phyloP scores from a whole-genome alignment of 1,284 basidiomycete genomes.

The Flammula alnicola region DNA sequence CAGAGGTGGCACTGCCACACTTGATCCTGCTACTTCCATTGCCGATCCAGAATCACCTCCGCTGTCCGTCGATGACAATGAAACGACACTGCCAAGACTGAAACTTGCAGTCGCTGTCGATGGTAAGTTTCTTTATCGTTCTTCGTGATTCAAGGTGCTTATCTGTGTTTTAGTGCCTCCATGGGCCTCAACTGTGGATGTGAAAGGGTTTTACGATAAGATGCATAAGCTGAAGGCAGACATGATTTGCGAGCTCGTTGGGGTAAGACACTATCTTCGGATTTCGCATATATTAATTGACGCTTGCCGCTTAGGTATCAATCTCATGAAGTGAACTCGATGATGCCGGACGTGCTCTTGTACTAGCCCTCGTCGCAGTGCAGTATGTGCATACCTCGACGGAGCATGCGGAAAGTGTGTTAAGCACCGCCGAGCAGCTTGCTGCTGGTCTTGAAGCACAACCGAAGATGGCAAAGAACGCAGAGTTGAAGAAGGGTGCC shows the following conservation, averaged over 20 bases:
- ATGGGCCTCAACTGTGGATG: slow-evolving; percentile 58
- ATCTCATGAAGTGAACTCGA: slow-evolving; percentile 71
- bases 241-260: slow-evolving; percentile 66
- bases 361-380: slow-evolving; percentile 66
- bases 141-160: slow-evolving; percentile 9
- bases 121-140: slow-evolving; percentile 29
- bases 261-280: slow-evolving; percentile 40
- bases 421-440: slow-evolving; percentile 67
- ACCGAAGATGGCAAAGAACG: slow-evolving; percentile 18
- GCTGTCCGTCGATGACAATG: slow-evolving; percentile 68
- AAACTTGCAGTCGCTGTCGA: slow-evolving; percentile 42
- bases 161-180: slow-evolving; percentile 30
- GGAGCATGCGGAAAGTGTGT: slow-evolving; percentile 66
- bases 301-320: slow-evolving; percentile 46
- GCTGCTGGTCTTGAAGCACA: slow-evolving; percentile 70
- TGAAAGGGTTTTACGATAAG: slow-evolving; percentile 50
- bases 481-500: not conserved
- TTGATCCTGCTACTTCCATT: too few relatives aligned
- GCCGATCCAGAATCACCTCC: too few relatives aligned
- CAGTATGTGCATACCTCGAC: slow-evolving; percentile 73
- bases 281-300: not conserved
- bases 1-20: too few relatives aligned
- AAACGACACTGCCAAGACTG: slow-evolving; percentile 52
- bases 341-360: slow-evolving; percentile 60
- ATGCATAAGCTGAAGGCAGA: slow-evolving; percentile 72